Evolutionary conservation across 2,329 filamentous ascomycete species (phyloP), one percentile per base, ranked within the genome.

Genomic region (Diaporthe ampelina): DNA sequence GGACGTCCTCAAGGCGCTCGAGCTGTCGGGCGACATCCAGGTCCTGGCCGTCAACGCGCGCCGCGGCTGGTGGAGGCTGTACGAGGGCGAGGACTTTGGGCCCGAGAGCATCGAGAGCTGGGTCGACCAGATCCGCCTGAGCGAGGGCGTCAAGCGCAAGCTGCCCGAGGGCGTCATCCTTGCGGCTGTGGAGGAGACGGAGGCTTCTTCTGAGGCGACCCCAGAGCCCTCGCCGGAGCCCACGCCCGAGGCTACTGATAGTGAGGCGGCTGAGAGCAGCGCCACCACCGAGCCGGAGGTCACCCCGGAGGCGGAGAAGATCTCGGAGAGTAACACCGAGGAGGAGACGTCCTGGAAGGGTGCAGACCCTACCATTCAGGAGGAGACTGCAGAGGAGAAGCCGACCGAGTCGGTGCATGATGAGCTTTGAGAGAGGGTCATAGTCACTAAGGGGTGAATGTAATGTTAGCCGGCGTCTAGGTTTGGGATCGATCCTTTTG

Each of bases 71-170:
- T 97, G 92, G 90, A 93, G 93, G 79, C 90, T 89, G 74, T 97
- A 94, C 82, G 85, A 90, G 63, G 91, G 89, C 9, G 79, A 59
- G 3, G 85, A 89, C 57, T 91, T 91, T 58, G 90, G 89, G 72
- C 81, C 87, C 32, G 86, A 89, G 71, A 89, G 88, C 35, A 86
- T 99, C 40, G 94, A 98, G 85, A 86, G 86, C 76, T 99, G 96
- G 95, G 91, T 99, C 74, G 97, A 99, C 80, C 89, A 91, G n/a
- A 95, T 98, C 76, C 92, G 95, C 50, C 89, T 99, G 87, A 94
- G 95, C 70, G 96, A 98, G 81, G 94, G 94, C 3, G 85, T 89
- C 74, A 98, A 96, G 88, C 88, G 91, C 79, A 94, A 92, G 85
- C 82, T 97, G 56, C 94, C 94, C 0, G 88, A 90, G 74, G 89